Evolutionary conservation across 495 filamentous ascomycete species (phyloP).

Genomic region (Podospora fimiseda): DNA sequence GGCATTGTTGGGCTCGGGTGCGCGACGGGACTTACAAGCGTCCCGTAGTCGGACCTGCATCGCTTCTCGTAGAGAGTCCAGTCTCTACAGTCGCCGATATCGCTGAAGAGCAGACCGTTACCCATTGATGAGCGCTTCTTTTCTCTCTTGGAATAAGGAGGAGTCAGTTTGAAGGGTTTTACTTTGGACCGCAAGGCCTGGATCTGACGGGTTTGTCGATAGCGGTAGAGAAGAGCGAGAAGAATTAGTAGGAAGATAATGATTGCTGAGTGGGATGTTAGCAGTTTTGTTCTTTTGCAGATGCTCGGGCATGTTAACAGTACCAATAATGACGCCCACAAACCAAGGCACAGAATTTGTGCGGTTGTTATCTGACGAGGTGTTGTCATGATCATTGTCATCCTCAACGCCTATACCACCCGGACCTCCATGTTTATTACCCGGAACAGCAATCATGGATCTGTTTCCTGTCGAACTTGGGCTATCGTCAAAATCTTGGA

Average conservation of each 20-base stretch:
- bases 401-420: neutral
- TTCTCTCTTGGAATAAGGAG: constrained; percentile 17
- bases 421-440: neutral
- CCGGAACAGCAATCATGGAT: neutral
- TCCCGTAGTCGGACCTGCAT: constrained; percentile 15
- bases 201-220: constrained; percentile 19
- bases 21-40: constrained; percentile 6
- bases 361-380: neutral
- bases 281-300: neutral
- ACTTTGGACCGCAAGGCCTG: constrained; percentile 20
- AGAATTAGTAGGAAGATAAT: constrained; percentile 21
- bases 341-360: constrained; percentile 17
- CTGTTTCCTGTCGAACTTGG: neutral
- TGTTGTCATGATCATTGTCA: neutral
- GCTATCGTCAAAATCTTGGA: neutral
- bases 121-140: constrained; percentile 27
- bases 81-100: constrained; percentile 13
- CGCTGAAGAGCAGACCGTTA: constrained; percentile 20
- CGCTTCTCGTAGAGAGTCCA: constrained; percentile 15
- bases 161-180: constrained; percentile 20
- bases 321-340: constrained; percentile 21
- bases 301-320: neutral
- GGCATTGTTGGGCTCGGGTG: constrained; percentile 2
- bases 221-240: constrained; percentile 20
- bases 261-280: constrained; percentile 14